These are phyloP conservation scores for Liquidambar formosana DNA, from an alignment of 164 flowering plant species.

Conservation along the genomic window DNA sequence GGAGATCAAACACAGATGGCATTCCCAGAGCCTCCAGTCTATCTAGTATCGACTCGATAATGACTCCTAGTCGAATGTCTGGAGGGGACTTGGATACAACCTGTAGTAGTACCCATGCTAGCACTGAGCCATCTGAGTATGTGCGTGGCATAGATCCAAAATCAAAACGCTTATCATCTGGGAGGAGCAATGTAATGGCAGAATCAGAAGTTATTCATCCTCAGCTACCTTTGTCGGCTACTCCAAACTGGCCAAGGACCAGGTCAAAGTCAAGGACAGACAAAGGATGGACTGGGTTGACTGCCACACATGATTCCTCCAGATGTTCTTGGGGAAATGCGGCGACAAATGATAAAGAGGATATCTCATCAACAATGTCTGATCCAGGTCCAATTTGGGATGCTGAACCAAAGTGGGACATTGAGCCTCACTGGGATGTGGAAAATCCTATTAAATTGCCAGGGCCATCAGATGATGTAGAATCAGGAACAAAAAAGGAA, in stretches of 20 bases:
- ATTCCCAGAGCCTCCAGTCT: constrained; percentile 95
- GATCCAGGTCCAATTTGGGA: constrained; percentile 99
- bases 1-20: constrained; percentile 71
- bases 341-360: constrained; percentile 80
- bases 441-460: constrained; percentile 89
- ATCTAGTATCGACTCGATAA: constrained; percentile 96
- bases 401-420: constrained; percentile 95
- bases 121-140: constrained; percentile 91
- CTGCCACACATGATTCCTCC: constrained; percentile 60
- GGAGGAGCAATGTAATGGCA: constrained; percentile 60
- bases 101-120: constrained; percentile 69
- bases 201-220: constrained; percentile 93
- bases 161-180: constrained; percentile 82
- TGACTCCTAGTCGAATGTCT: constrained; percentile 89
- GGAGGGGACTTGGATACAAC: constrained; percentile 78
- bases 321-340: constrained; percentile 83
- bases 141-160: constrained; percentile 93
- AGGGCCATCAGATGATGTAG: constrained; percentile 60
- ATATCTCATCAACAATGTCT: constrained; percentile 94
- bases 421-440: constrained; percentile 74
- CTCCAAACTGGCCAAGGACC: constrained; percentile 96
- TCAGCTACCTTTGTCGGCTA: constrained; percentile 62
- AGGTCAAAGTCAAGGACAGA: constrained; percentile 84
- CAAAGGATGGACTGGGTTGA: constrained; percentile 79
- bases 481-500: constrained; percentile 45